Conservation (phyloP, 805 yeast species). For the Kuraishia cidri region DNA sequence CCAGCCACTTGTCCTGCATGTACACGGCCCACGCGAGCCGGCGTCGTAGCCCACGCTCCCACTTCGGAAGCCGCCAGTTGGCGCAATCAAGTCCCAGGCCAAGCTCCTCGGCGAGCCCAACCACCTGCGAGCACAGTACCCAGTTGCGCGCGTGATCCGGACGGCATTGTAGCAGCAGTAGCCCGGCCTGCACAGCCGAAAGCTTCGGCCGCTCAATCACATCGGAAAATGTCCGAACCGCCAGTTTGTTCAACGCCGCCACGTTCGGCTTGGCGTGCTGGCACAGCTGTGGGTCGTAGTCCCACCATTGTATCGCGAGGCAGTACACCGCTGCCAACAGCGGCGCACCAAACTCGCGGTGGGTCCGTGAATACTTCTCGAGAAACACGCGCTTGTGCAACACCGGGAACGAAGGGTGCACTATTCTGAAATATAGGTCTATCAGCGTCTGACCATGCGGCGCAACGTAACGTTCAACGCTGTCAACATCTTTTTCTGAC, state of each 20-base stretch:
- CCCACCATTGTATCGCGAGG: constrained; percentile 93
- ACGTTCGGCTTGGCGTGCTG: constrained; percentile 76
- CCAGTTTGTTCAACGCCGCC: constrained; percentile 57
- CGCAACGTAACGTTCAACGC: constrained; percentile 77
- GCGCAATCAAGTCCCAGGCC: constrained; percentile 90
- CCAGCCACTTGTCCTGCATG: constrained; percentile 86
- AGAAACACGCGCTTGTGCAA: constrained; percentile 85
- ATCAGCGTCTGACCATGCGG: constrained; percentile 84
- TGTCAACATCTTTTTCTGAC: constrained; percentile 73
- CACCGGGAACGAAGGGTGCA: constrained; percentile 90
- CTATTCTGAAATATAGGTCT: constrained; percentile 72
- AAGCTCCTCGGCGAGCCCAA: constrained; percentile 80
- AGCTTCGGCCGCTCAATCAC: constrained; percentile 81
- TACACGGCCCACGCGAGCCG: constrained; percentile 95
- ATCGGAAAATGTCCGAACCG: constrained; percentile 56
- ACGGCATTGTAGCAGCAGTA: constrained; percentile 63
- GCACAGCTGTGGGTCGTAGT: constrained; percentile 68
- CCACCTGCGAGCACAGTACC: constrained; percentile 81
- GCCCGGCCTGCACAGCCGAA: constrained; percentile 87
- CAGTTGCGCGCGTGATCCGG: constrained; percentile 57
- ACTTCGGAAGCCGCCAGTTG: constrained; percentile 85
- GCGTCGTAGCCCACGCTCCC: constrained; percentile 88
- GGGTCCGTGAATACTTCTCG: constrained; percentile 86
- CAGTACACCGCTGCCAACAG: constrained; percentile 85
- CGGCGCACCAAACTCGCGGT: constrained; percentile 88